These are phyloP conservation scores for Mallotus repandus DNA, from an alignment of 441 rosid genomes.

Conservation along the genomic window DNA sequence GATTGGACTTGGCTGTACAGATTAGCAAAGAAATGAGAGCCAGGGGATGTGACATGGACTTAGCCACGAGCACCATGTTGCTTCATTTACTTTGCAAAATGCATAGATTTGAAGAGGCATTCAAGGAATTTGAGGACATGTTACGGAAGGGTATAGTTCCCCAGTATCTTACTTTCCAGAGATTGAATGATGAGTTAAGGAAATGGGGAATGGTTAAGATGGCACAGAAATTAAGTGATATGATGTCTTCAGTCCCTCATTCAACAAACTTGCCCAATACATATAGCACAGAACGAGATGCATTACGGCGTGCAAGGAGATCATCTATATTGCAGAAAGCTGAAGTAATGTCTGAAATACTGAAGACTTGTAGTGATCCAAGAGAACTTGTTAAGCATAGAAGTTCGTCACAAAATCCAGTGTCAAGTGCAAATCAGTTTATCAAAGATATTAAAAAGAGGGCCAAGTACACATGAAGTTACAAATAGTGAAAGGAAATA, in stretches of 20 bases:
- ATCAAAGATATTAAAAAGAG: slow-evolving; percentile 36
- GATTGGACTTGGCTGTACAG: slow-evolving; percentile 61
- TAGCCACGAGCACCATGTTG: slow-evolving; percentile 63
- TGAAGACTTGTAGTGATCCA: slow-evolving; percentile 67
- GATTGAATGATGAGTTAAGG: slow-evolving; percentile 58
- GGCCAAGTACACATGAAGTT: slow-evolving; percentile 19
- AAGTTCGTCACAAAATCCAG: slow-evolving; percentile 38
- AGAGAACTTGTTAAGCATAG: slow-evolving; percentile 57
- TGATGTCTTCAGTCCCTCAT: slow-evolving; percentile 67
- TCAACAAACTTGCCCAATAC: slow-evolving; percentile 58
- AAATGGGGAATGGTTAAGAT: slow-evolving; percentile 51
- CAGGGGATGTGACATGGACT: slow-evolving; percentile 67
- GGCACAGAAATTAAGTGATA: slow-evolving; percentile 44
- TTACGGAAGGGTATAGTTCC: slow-evolving; percentile 68
- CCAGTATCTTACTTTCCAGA: slow-evolving; percentile 65
- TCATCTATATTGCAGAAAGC: slow-evolving; percentile 61
- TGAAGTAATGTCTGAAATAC: slow-evolving; percentile 70
- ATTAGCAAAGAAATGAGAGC: slow-evolving; percentile 74
- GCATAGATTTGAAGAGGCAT: slow-evolving; percentile 72
- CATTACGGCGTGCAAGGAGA: slow-evolving; percentile 46
- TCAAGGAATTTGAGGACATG: slow-evolving; percentile 60
- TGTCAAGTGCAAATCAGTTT: slow-evolving; percentile 36
- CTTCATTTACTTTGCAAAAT: slow-evolving; percentile 62
- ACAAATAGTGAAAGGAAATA: neutral
- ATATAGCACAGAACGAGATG: slow-evolving; percentile 34